Percentiles rank a stretch among this genome's conserved stretches.
Conservation (phyloP, 176 grass and related monocot genomes). For the Zoysia pacifica region DNA sequence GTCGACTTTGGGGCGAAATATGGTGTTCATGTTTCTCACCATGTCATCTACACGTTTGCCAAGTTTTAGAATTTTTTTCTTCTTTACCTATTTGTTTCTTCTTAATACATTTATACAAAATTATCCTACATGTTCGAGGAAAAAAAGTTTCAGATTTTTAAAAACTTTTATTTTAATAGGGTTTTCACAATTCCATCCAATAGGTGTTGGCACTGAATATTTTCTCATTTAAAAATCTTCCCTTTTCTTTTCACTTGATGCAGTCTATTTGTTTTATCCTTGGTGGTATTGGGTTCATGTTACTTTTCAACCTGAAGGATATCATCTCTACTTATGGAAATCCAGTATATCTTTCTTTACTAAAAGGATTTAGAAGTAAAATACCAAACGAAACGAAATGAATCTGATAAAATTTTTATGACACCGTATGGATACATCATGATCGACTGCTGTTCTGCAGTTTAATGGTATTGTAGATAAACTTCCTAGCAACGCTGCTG, state of each 20-base stretch:
- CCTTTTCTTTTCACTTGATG: neutral
- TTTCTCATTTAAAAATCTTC: neutral
- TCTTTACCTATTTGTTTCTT: too few relatives aligned
- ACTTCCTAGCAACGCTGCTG: slow-evolving; percentile 48
- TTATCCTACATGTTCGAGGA: too few relatives aligned
- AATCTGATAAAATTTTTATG: slow-evolving; percentile 11
- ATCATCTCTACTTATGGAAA: neutral
- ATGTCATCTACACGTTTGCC: too few relatives aligned
- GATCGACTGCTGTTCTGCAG: slow-evolving; percentile 42
- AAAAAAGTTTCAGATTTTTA: too few relatives aligned
- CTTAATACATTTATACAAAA: too few relatives aligned
- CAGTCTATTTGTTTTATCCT: neutral
- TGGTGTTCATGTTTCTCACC: too few relatives aligned
- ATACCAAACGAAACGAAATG: neutral
- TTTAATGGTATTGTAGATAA: slow-evolving; percentile 55
- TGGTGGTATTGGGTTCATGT: neutral
- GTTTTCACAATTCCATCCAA: too few relatives aligned
- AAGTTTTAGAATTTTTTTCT: too few relatives aligned
- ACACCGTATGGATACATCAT: neutral
- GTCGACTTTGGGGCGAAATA: too few relatives aligned
- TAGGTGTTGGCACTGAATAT: too few relatives aligned
- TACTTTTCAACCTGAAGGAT: neutral
- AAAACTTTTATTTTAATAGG: too few relatives aligned
- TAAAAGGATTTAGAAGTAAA: slow-evolving; percentile 16
- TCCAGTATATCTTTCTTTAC: neutral